These are phyloP conservation scores for Clathrus columnatus DNA, from an alignment of 768 basidiomycete species.

Conservation along the genomic window DNA sequence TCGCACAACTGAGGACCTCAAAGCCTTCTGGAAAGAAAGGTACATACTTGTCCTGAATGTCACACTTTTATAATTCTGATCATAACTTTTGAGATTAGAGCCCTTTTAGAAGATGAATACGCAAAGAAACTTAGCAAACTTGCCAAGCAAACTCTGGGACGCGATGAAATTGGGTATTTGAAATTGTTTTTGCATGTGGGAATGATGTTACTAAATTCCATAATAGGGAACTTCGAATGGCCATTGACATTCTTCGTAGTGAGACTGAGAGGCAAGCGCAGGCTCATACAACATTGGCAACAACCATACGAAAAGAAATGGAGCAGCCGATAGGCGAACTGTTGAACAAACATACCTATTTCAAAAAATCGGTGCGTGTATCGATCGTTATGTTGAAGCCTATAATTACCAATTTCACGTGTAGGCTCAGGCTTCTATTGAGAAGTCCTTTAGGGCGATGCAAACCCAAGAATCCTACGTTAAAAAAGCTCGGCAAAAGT, in stretches of 20 bases:
- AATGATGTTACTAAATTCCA: conserved; percentile 16
- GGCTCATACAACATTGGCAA: conserved; percentile 64
- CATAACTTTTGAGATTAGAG: conserved; percentile 41
- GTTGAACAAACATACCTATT: conserved; percentile 53
- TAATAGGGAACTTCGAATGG: conserved; percentile 68
- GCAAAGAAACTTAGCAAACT: conserved; percentile 77
- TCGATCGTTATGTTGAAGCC: background rate
- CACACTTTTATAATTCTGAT: background rate
- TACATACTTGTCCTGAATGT: conserved; percentile 28
- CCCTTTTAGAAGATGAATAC: conserved; percentile 91
- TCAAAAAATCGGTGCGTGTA: conserved; percentile 49
- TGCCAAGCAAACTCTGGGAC: conserved; percentile 65
- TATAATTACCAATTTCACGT: conserved; percentile 4
- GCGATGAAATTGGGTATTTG: conserved; percentile 87
- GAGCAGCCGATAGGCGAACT: conserved; percentile 59
- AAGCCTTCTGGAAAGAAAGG: conserved; percentile 91
- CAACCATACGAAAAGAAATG: conserved; percentile 66
- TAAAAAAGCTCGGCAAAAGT: conserved; percentile 83
- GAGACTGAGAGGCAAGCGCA: conserved; percentile 81
- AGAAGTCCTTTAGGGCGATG: conserved; percentile 87
- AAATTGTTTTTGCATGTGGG: background rate
- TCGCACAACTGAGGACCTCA: conserved; percentile 83
- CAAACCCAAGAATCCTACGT: conserved; percentile 82
- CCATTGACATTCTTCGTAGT: conserved; percentile 66
- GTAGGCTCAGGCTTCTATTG: conserved; percentile 56